Evolutionary conservation across 768 basidiomycete genomes (phyloP).

Genomic region (Trametopsis cervina): DNA sequence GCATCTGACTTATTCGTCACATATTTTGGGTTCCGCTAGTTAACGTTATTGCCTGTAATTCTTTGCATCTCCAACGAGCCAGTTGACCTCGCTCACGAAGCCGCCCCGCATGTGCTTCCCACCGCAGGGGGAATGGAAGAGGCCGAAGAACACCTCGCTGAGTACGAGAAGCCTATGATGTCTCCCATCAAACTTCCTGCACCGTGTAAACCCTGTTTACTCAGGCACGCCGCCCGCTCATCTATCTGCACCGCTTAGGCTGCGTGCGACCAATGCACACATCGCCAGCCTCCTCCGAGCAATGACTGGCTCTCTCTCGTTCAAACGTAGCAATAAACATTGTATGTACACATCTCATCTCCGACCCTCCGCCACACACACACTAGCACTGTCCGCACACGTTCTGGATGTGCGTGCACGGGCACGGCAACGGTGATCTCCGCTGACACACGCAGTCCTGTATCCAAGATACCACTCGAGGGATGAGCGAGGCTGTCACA

Average conservation of each 20-base stretch:
- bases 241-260: no score
- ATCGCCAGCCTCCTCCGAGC: no score
- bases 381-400: neutral
- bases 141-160: neutral
- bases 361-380: slow-evolving; percentile 3
- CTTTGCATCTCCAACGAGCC: no score
- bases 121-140: neutral
- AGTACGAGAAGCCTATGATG: neutral
- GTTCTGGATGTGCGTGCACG: neutral
- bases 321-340: no score
- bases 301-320: no score
- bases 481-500: neutral
- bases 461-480: neutral
- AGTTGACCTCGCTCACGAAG: no score
- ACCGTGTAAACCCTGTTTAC: neutral
- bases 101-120: neutral
- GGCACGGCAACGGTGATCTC: slow-evolving; percentile 1
- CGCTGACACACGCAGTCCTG: slow-evolving; percentile 1
- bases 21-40: slow-evolving; percentile 1
- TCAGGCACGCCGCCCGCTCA: neutral
- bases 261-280: no score
- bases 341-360: neutral
- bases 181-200: neutral
- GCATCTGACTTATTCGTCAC: slow-evolving; percentile 13
- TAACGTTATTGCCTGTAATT: neutral